These are phyloP conservation scores for Suhomyces terraborum DNA, from an alignment of 1,139 yeast genomes.

Conservation along the genomic window DNA sequence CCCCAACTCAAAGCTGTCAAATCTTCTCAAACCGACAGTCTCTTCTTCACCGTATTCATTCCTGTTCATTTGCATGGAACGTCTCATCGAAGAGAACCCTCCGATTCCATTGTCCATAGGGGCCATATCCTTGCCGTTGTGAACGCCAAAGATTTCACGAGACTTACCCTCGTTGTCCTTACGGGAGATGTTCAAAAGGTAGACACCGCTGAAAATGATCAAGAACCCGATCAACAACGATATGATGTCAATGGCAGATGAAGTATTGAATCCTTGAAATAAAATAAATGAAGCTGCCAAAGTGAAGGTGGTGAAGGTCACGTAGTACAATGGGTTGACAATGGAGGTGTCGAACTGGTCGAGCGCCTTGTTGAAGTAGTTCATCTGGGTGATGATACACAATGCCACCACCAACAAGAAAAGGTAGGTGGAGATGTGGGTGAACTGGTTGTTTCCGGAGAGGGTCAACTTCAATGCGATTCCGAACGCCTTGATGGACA, in stretches of 20 bases:
- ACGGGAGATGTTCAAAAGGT: constrained; percentile 75
- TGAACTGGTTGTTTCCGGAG: constrained; percentile 86
- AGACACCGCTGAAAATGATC: constrained; percentile 86
- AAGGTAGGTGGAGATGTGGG: constrained; percentile 80
- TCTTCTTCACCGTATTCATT: constrained; percentile 51
- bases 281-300: constrained; percentile 82
- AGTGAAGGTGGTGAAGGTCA: constrained; percentile 88
- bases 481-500: constrained; percentile 93
- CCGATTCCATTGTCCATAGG: constrained; percentile 89
- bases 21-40: constrained; percentile 59
- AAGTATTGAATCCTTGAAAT: constrained; percentile 84
- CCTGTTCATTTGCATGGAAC: constrained; percentile 68
- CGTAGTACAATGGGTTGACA: constrained; percentile 89
- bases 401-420: constrained; percentile 76
- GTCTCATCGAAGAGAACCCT: constrained; percentile 60
- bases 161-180: constrained; percentile 58
- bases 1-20: constrained; percentile 60
- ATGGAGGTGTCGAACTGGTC: constrained; percentile 93
- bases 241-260: constrained; percentile 76
- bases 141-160: constrained; percentile 64
- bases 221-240: constrained; percentile 87
- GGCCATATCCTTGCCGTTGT: constrained; percentile 54
- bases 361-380: constrained; percentile 88
- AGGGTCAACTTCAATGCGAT: constrained; percentile 85
- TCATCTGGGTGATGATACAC: constrained; percentile 90